phyloP scores from a whole-genome alignment of 2,329 filamentous ascomycete genomes.

The Fusarium newnesense region DNA sequence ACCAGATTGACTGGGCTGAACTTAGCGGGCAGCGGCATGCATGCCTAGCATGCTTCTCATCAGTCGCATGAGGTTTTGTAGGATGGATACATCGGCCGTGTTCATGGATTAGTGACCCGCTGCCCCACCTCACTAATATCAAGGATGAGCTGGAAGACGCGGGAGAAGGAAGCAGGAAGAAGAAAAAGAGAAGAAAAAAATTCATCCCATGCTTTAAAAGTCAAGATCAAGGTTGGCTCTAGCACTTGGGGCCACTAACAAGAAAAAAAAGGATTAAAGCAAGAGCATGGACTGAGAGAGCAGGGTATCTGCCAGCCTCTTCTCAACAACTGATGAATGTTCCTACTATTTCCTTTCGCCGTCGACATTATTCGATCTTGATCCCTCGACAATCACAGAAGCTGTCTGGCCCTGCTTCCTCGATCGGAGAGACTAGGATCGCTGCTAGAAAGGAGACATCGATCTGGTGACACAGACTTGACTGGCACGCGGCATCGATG shows the following conservation, averaged over 20 bases:
- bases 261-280: neutral
- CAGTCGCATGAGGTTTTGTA: conserved; percentile 9
- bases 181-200: conserved; percentile 19
- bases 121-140: conserved; percentile 32
- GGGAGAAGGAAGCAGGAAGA: conserved; percentile 25
- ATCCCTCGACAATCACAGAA: neutral
- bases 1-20: neutral
- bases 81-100: conserved; percentile 11
- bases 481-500: conserved; percentile 17
- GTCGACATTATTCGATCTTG: neutral
- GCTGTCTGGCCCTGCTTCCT: neutral
- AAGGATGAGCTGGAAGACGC: conserved; percentile 16
- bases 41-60: neutral
- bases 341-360: neutral
- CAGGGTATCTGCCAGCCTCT: conserved; percentile 6
- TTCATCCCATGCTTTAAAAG: conserved; percentile 12
- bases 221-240: conserved; percentile 7
- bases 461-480: conserved; percentile 5
- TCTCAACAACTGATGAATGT: neutral
- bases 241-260: conserved; percentile 6
- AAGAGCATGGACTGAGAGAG: neutral
- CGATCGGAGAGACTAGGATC: neutral
- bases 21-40: neutral
- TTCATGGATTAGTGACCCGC: conserved; percentile 17
- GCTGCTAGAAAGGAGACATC: conserved; percentile 5